phyloP scores from a whole-genome alignment of 441 rosid species.

The Erysimum cheiri region DNA sequence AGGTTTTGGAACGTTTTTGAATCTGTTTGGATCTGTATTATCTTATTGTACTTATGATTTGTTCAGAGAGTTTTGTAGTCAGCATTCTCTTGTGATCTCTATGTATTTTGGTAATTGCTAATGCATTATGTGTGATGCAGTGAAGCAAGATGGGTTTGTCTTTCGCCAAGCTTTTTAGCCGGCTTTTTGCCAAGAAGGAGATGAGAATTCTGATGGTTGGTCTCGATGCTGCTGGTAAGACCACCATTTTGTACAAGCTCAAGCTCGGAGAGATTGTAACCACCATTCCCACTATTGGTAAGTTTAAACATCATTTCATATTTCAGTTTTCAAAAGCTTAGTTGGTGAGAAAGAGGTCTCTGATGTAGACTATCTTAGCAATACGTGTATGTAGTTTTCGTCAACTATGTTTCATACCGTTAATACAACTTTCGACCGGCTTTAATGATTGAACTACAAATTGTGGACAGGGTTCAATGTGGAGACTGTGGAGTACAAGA shows the following conservation, averaged over 20 bases:
- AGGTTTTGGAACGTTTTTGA: not conserved
- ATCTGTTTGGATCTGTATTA: constrained; percentile 44
- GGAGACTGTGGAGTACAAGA: constrained; percentile 83
- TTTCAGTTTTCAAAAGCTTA: constrained; percentile 5
- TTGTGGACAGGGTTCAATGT: constrained; percentile 55
- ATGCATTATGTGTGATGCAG: constrained; percentile 18
- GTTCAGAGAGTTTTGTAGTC: not conserved
- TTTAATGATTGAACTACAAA: not conserved
- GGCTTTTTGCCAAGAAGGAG: constrained; percentile 88
- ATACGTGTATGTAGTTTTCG: not conserved
- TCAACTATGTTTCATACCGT: not conserved
- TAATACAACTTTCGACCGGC: not conserved
- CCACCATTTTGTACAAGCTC: constrained; percentile 87
- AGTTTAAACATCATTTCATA: constrained; percentile 25
- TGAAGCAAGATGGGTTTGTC: constrained; percentile 45
- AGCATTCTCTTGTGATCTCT: not conserved
- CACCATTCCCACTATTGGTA: constrained; percentile 86
- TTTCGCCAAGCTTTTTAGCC: constrained; percentile 79
- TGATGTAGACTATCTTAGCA: not conserved
- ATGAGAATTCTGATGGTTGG: constrained; percentile 94
- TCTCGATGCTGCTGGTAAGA: constrained; percentile 96
- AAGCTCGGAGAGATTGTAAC: constrained; percentile 92
- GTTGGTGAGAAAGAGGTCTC: not conserved
- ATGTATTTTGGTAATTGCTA: not conserved
- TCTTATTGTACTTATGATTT: constrained; percentile 8